phyloP scores from a whole-genome alignment of 2,329 filamentous ascomycete genomes.

The Leptodontidium sp. region DNA sequence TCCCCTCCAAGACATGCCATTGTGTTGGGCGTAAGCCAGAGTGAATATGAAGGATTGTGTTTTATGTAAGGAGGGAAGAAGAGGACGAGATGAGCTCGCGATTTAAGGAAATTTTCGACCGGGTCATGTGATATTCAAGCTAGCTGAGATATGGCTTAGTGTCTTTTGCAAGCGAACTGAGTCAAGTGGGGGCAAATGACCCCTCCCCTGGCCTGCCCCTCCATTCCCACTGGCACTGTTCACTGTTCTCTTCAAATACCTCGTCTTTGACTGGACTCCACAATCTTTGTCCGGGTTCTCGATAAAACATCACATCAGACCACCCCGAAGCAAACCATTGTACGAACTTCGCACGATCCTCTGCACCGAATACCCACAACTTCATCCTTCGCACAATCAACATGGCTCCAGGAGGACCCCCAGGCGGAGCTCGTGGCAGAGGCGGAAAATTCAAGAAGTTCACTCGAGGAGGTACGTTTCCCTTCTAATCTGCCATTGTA shows the following conservation, averaged over 20 bases:
- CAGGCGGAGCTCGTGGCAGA: slow-evolving; percentile 64
- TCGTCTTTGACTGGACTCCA: slow-evolving; percentile 30
- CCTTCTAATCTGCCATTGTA: not conserved
- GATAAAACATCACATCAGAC: not conserved
- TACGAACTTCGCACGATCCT: not conserved
- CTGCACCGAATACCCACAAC: not conserved
- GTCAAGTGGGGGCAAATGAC: slow-evolving; percentile 14
- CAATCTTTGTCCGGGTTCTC: not conserved
- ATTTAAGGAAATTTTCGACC: slow-evolving; percentile 27
- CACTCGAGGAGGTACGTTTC: slow-evolving; percentile 80
- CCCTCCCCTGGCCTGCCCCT: slow-evolving; percentile 22
- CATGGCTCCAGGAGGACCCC: slow-evolving; percentile 60
- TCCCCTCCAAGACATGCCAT: slow-evolving; percentile 72
- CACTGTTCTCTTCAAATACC: slow-evolving; percentile 30
- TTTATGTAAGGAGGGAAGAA: slow-evolving; percentile 53
- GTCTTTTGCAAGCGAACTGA: not conserved
- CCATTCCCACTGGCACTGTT: slow-evolving; percentile 3
- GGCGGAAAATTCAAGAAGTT: slow-evolving; percentile 96
- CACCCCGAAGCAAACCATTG: not conserved
- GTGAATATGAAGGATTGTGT: slow-evolving; percentile 70
- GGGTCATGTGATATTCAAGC: slow-evolving; percentile 28
- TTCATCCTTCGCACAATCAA: slow-evolving; percentile 27
- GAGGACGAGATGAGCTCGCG: slow-evolving; percentile 26
- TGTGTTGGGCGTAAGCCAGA: slow-evolving; percentile 65
- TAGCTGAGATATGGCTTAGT: not conserved